These are phyloP conservation scores for Lipomyces sp. DNA, from an alignment of 805 yeast species.

Conservation along the genomic window DNA sequence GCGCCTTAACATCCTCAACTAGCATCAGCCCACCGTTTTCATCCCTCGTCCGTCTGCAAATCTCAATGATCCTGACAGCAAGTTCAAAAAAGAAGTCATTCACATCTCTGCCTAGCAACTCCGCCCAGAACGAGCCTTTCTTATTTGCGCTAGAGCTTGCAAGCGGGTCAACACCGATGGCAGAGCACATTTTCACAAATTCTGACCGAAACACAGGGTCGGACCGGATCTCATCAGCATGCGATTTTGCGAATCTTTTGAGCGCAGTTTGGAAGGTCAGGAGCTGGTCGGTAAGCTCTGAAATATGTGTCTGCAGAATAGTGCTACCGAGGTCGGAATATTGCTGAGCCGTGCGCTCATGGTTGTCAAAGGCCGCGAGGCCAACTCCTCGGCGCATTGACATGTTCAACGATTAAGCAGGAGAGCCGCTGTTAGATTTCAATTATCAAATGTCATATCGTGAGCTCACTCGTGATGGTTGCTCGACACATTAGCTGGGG, in stretches of 20 bases:
- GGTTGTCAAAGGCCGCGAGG: slow-evolving; percentile 53
- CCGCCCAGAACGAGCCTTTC: slow-evolving; percentile 47
- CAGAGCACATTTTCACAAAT: slow-evolving; percentile 74
- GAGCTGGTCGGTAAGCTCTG: slow-evolving; percentile 70
- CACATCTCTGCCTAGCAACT: slow-evolving; percentile 45
- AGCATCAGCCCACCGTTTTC: slow-evolving; percentile 83
- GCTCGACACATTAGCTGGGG: too few relatives aligned
- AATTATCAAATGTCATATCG: too few relatives aligned
- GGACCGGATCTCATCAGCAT: slow-evolving; percentile 66
- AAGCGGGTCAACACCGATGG: slow-evolving; percentile 85
- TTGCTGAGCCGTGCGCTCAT: slow-evolving; percentile 47
- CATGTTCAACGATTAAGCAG: slow-evolving; percentile 13
- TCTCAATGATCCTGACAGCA: slow-evolving; percentile 74
- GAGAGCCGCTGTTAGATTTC: not conserved
- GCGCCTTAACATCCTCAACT: slow-evolving; percentile 56
- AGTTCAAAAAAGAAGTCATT: slow-evolving; percentile 68
- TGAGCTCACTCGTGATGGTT: not conserved
- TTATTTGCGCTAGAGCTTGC: slow-evolving; percentile 43
- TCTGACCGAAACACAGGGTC: slow-evolving; percentile 70
- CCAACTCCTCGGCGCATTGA: slow-evolving; percentile 48
- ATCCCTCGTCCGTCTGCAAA: slow-evolving; percentile 69
- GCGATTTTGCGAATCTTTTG: slow-evolving; percentile 72
- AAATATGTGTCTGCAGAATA: slow-evolving; percentile 59
- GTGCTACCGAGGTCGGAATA: slow-evolving; percentile 58
- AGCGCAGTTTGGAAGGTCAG: slow-evolving; percentile 77